Base-by-base conservation (phyloP, 495 filamentous ascomycete species). In the Aspergillus coremiiformis region DNA sequence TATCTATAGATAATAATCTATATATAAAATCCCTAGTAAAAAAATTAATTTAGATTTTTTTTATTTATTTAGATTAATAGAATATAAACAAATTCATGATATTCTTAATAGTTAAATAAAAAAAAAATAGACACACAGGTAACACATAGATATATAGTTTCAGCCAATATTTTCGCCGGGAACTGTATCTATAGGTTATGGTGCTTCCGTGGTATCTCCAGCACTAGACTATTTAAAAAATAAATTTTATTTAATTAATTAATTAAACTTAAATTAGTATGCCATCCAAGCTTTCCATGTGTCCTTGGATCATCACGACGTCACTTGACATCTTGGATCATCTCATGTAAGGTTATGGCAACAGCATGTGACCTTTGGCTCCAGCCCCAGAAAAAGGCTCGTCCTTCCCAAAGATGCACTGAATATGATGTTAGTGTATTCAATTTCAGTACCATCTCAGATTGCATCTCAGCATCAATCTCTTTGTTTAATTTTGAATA, bases 221-320 rank as follows among this genome's bases (percentile, higher is more conserved):
- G 8, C 15, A 24, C 21, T 30, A 30, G 8, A 30, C 27, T 11
- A 30, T 7, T 7, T 9, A 30, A 30, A 30, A 30, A 30, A 11
- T 9, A 30, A n/a, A n/a, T n/a, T n/a, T n/a, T n/a, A n/a, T n/a
- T 17, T 49, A 33, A 49, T 49, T 39, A 33, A 27, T 27, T 27
- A 26, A n/a, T 20, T 33, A 39, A 7, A 41, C 17, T 48, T 22
- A 22, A 35, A n/a, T n/a, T n/a, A n/a, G n/a, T n/a, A n/a, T n/a
- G n/a, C 27, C 44, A 33, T 35, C 47, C 47, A 39, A 24, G 29
- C 15, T 24, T n/a, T 14, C 24, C 21, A 58, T 64, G 56, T 17
- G 62, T 64, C 59, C 62, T 65, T 58, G 45, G 49, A 63, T 74
- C 70, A 74, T 74, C 63, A 69, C 64, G 67, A 74, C 70, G 70